These are phyloP conservation scores for Ocimum tenuiflorum DNA, from an alignment of 257 asterid species.

Conservation along the genomic window DNA sequence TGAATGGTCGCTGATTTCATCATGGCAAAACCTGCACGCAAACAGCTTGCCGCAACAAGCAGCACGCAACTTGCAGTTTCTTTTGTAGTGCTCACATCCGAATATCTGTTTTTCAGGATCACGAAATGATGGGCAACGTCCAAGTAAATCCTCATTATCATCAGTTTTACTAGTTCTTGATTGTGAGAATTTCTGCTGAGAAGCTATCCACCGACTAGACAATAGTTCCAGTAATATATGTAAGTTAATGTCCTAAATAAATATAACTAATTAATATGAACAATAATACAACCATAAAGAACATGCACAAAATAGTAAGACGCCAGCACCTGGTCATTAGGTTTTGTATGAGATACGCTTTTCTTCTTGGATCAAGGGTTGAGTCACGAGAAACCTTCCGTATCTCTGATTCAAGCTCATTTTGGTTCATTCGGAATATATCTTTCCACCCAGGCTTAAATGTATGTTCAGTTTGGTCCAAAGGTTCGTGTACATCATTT, in stretches of 20 bases:
- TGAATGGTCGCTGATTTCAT: constrained; percentile 93
- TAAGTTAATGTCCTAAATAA: constrained; percentile 13
- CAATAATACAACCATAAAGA: neutral
- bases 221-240: constrained; percentile 22
- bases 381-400: constrained; percentile 90
- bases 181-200: constrained; percentile 78
- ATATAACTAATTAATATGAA: neutral
- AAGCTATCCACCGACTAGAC: constrained; percentile 90
- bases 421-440: constrained; percentile 94
- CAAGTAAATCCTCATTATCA: constrained; percentile 50
- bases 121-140: constrained; percentile 69
- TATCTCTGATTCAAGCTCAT: constrained; percentile 95
- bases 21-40: constrained; percentile 94
- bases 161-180: constrained; percentile 42
- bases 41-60: constrained; percentile 86
- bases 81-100: constrained; percentile 95
- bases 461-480: constrained; percentile 61
- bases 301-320: constrained; percentile 1
- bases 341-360: constrained; percentile 88
- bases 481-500: constrained; percentile 52
- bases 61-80: constrained; percentile 97
- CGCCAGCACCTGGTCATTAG: constrained; percentile 80
- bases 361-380: constrained; percentile 93
- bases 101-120: constrained; percentile 63
- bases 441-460: constrained; percentile 99